Conservation (phyloP, 148 eudicot genomes). For the Vaccinium corymbosum region DNA sequence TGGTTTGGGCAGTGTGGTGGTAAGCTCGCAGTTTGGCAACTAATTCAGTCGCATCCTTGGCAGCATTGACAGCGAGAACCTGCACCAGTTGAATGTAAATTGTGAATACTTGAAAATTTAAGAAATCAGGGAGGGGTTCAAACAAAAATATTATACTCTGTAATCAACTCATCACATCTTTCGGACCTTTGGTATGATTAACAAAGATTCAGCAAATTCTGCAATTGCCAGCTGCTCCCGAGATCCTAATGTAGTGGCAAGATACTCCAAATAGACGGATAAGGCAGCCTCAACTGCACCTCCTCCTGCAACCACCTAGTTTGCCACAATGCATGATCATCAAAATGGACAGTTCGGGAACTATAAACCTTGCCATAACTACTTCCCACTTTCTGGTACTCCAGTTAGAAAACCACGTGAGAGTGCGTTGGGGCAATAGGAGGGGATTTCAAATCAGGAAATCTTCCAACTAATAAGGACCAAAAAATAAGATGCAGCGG, state of each 20-base stretch:
- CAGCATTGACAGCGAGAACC: slow-evolving; percentile 97
- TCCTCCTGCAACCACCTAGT: slow-evolving; percentile 96
- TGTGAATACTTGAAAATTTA: background rate
- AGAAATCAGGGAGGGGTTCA: background rate
- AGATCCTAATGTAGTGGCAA: slow-evolving; percentile 93
- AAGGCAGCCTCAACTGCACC: slow-evolving; percentile 98
- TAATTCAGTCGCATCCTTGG: slow-evolving; percentile 89
- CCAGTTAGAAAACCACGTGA: background rate
- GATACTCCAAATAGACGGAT: slow-evolving; percentile 83
- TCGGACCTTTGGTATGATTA: slow-evolving; percentile 82
- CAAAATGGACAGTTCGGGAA: background rate
- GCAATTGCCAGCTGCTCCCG: slow-evolving; percentile 98
- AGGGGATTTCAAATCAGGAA: background rate
- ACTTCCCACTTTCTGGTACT: background rate
- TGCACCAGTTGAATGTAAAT: slow-evolving; percentile 23
- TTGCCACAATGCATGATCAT: slow-evolving; percentile 2
- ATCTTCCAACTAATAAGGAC: background rate
- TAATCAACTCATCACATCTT: background rate
- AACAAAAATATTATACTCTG: background rate
- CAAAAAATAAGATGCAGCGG: background rate
- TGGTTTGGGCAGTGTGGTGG: slow-evolving; percentile 91
- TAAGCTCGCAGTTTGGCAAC: slow-evolving; percentile 88
- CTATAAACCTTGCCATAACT: background rate
- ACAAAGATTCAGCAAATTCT: slow-evolving; percentile 90
- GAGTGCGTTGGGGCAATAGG: background rate